A percentile compares a stretch with the other conserved stretches of the same genome.
Conservation (phyloP, 2,329 filamentous ascomycete genomes). For the Aspergillus costaricaensis region DNA sequence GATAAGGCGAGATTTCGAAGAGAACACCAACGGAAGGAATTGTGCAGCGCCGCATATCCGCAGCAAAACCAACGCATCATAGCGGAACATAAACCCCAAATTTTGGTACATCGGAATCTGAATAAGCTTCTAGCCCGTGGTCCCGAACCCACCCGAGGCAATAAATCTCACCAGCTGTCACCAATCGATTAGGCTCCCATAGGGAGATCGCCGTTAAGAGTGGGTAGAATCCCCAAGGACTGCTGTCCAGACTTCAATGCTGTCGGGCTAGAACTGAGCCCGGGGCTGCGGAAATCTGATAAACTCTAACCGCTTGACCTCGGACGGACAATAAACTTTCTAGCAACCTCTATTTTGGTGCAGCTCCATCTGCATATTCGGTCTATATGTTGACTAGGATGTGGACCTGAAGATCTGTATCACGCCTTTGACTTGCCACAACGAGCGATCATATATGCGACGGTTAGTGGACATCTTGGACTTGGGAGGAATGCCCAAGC, state of each 20-base stretch:
- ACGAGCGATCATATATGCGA: background rate
- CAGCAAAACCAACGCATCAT: background rate
- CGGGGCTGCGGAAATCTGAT: background rate
- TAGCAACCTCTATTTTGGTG: background rate
- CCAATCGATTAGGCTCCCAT: background rate
- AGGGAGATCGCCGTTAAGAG: background rate
- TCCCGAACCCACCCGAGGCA: background rate
- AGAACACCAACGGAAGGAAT: background rate
- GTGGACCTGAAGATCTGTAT: background rate
- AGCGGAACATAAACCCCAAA: background rate
- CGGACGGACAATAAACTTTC: background rate
- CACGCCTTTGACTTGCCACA: background rate
- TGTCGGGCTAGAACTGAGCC: background rate
- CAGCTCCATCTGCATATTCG: background rate
- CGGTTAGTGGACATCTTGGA: background rate
- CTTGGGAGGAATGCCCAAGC: constrained; percentile 1
- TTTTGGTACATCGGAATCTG: background rate
- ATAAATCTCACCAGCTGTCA: background rate
- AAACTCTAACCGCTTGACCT: background rate
- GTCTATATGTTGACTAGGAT: background rate
- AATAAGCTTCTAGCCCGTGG: background rate
- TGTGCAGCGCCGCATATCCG: background rate
- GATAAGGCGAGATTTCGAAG: background rate
- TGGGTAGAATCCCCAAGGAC: background rate
- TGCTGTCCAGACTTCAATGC: background rate